Evolutionary conservation across 1,284 basidiomycete species (phyloP).

Genomic region (Ustilago cynodontis): DNA sequence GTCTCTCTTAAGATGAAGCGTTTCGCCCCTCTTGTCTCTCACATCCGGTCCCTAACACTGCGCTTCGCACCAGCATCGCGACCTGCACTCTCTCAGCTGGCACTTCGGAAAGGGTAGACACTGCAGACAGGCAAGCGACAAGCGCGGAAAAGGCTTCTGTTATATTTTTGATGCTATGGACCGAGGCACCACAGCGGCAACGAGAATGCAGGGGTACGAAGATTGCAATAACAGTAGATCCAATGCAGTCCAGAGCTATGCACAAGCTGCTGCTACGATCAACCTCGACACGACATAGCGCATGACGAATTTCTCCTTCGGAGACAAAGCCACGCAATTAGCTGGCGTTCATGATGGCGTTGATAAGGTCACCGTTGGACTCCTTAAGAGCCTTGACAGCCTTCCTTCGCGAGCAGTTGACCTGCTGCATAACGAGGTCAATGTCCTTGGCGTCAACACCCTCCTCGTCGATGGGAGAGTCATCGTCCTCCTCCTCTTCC

Average conservation of each 20-base stretch:
- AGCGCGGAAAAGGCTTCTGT: conserved; percentile 11
- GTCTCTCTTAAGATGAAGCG: too few relatives aligned
- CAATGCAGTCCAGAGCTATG: background rate
- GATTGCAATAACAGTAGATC: background rate
- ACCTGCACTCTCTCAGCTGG: too few relatives aligned
- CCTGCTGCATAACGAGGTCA: conserved; percentile 90
- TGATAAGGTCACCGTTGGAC: conserved; percentile 68
- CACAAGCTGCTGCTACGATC: background rate
- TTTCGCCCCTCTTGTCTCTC: too few relatives aligned
- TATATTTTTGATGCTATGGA: background rate
- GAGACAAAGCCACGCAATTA: conserved; percentile 26
- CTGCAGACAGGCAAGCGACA: background rate
- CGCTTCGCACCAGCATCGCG: too few relatives aligned
- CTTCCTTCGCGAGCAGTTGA: conserved; percentile 68
- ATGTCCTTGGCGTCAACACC: conserved; percentile 87
- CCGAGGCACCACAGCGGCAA: background rate
- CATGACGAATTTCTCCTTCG: background rate
- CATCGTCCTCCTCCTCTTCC: conserved; percentile 70
- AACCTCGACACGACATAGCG: background rate
- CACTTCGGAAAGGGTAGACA: too few relatives aligned
- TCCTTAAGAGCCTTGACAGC: conserved; percentile 70
- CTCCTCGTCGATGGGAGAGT: conserved; percentile 70
- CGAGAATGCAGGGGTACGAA: too few relatives aligned
- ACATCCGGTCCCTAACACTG: too few relatives aligned
- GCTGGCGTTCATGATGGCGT: conserved; percentile 68